Conservation (phyloP, 75 land plant genomes). For the Gnetum montanum region DNA sequence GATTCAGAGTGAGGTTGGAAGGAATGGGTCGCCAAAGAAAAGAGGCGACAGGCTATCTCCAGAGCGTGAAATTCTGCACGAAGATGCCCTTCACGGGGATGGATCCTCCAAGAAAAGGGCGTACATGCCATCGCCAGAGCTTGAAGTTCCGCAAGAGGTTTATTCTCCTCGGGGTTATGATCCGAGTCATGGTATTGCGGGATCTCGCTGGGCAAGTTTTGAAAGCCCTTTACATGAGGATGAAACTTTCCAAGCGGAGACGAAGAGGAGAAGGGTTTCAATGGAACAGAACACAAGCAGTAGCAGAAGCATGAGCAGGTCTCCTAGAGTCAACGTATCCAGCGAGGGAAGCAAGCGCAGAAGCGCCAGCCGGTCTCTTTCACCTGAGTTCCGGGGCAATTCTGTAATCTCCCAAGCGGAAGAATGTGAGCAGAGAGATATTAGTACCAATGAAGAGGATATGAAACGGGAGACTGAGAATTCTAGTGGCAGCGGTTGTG, state of each 20-base stretch:
- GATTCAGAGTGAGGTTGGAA: not conserved
- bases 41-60: too few species aligned
- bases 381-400: too few species aligned
- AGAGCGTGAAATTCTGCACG: too few species aligned
- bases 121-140: too few species aligned
- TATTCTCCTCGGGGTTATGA: too few species aligned
- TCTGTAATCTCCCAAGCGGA: too few species aligned
- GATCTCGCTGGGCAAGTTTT: not conserved
- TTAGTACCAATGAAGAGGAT: not conserved
- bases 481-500: not conserved
- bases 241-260: too few species aligned
- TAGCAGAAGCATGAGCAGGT: not conserved
- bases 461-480: too few species aligned
- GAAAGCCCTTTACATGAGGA: not conserved
- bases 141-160: not conserved
- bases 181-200: not conserved
- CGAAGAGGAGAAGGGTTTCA: not conserved
- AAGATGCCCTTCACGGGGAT: too few species aligned
- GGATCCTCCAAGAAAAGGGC: too few species aligned
- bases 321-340: not conserved
- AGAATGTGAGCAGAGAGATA: not conserved
- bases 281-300: not conserved
- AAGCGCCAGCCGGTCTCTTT: not conserved
- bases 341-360: not conserved
- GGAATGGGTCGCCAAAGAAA: not conserved